Evolutionary conservation across 2,329 filamentous ascomycete species (phyloP).

Genomic region (Neopestalotiopsis rosae): DNA sequence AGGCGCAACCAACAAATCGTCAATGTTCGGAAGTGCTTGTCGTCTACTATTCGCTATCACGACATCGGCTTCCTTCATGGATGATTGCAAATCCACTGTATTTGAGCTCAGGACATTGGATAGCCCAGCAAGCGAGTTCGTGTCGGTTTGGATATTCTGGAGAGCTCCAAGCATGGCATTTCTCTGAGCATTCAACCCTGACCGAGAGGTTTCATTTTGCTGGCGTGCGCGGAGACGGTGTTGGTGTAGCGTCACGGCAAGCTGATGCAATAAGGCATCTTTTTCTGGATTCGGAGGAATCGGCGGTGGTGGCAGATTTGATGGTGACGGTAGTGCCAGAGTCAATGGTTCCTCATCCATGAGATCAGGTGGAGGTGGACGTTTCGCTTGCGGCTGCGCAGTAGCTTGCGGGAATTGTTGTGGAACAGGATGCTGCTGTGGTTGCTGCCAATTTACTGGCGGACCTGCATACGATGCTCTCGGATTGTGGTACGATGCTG

Average conservation of each 20-base stretch:
- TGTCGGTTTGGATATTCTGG: slow-evolving; percentile 73
- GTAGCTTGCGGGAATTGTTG: slow-evolving; percentile 30
- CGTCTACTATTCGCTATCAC: slow-evolving; percentile 76
- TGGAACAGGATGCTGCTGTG: slow-evolving; percentile 26
- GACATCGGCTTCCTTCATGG: slow-evolving; percentile 77
- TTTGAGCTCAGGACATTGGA: slow-evolving; percentile 76
- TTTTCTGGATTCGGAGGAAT: slow-evolving; percentile 97
- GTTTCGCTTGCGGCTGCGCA: slow-evolving; percentile 43
- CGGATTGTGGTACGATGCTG: slow-evolving; percentile 23
- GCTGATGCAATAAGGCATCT: slow-evolving; percentile 79
- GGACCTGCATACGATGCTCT: slow-evolving; percentile 25
- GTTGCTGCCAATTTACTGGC: slow-evolving; percentile 32
- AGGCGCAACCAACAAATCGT: slow-evolving; percentile 90
- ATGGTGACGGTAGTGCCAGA: slow-evolving; percentile 52
- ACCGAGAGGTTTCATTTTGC: slow-evolving; percentile 76
- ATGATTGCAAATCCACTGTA: slow-evolving; percentile 76
- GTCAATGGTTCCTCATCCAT: slow-evolving; percentile 64
- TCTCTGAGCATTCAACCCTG: slow-evolving; percentile 79
- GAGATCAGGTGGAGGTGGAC: slow-evolving; percentile 56
- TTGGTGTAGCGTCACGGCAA: slow-evolving; percentile 72
- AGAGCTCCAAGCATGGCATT: slow-evolving; percentile 75
- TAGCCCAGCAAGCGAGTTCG: slow-evolving; percentile 72
- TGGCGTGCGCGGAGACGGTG: slow-evolving; percentile 72
- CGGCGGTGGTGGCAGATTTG: slow-evolving; percentile 72
- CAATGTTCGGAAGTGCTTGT: slow-evolving; percentile 76